These are phyloP conservation scores for Ophiocordyceps camponoti-saundersi DNA, from an alignment of 2,329 filamentous ascomycete genomes.

Conservation along the genomic window DNA sequence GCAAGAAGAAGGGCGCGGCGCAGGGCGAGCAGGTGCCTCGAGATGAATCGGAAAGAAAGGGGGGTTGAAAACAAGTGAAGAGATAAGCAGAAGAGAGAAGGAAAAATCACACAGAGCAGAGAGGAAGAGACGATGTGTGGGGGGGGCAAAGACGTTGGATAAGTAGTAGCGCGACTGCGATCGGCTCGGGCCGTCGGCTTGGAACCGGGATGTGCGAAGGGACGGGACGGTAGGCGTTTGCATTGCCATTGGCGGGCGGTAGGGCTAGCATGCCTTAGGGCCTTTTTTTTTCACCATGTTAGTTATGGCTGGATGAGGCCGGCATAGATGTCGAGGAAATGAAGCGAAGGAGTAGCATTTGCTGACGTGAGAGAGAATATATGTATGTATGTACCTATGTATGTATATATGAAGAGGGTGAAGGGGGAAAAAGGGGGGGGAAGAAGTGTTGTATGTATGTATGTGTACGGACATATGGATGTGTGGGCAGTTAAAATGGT, in stretches of 20 bases:
- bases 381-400: neutral
- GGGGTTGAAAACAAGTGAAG: slow-evolving; percentile 28
- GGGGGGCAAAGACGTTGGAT: slow-evolving; percentile 3
- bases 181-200: neutral
- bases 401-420: neutral
- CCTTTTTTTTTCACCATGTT: neutral
- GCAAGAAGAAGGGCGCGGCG: slow-evolving; percentile 25
- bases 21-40: slow-evolving; percentile 38
- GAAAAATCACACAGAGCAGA: neutral
- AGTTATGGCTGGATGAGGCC: neutral
- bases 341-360: neutral
- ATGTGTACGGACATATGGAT: too few relatives aligned
- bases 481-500: too few relatives aligned
- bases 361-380: neutral
- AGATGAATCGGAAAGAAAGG: slow-evolving; percentile 44
- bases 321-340: neutral
- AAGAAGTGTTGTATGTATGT: too few relatives aligned
- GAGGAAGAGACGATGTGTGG: slow-evolving; percentile 2
- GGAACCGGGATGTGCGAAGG: neutral
- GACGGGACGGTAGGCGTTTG: neutral
- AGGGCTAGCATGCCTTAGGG: neutral
- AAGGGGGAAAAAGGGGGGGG: too few relatives aligned
- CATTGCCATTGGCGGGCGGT: neutral
- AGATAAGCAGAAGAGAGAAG: neutral
- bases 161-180: neutral